Evolutionary conservation across 306 rosid species (phyloP).

Genomic region (Oemleria cerasiformis): DNA sequence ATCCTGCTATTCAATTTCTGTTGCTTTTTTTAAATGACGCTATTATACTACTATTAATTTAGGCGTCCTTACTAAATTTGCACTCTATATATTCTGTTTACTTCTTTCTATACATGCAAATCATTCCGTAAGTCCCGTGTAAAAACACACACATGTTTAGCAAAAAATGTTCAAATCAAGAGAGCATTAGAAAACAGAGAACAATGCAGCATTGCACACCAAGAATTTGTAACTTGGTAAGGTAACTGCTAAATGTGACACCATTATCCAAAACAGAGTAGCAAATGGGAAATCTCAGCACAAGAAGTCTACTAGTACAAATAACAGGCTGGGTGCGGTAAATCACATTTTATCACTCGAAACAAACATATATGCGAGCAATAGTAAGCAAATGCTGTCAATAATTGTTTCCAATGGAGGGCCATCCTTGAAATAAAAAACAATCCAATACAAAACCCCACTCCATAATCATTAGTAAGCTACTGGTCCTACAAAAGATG

Average conservation of each 20-base stretch:
- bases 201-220: not conserved
- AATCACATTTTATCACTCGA: not conserved
- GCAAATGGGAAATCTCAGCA: not conserved
- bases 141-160: not conserved
- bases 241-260: not conserved
- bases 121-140: not conserved
- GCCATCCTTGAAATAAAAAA: not conserved
- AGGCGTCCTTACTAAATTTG: not conserved
- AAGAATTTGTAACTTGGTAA: not conserved
- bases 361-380: not conserved
- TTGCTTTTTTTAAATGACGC: not conserved
- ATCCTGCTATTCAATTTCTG: not conserved
- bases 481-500: not conserved
- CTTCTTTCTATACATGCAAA: not conserved
- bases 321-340: not conserved
- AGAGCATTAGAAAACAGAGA: not conserved
- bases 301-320: not conserved
- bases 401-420: not conserved
- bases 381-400: not conserved
- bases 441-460: not conserved
- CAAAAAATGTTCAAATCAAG: not conserved
- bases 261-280: not conserved
- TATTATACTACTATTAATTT: not conserved
- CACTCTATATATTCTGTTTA: not conserved
- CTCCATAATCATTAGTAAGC: not conserved